phyloP scores from a whole-genome alignment of 1,284 basidiomycete genomes.

The Pholiota adiposa region DNA sequence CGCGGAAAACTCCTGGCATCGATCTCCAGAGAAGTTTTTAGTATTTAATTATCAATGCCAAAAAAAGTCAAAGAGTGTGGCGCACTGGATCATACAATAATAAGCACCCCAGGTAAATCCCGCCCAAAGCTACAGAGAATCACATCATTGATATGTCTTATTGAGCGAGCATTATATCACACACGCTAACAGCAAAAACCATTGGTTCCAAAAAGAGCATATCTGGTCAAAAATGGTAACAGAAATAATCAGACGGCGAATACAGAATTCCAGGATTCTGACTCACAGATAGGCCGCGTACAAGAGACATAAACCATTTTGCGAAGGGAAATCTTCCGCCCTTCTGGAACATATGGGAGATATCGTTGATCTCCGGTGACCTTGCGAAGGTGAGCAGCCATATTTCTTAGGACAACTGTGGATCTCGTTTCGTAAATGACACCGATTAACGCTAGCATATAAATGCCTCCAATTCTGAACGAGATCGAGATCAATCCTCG shows the following conservation, averaged over 20 bases:
- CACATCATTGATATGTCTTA: not conserved
- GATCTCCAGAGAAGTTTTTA: conserved; percentile 41
- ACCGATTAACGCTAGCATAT: conserved; percentile 10
- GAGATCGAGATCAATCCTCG: no score
- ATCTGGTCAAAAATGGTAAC: conserved; percentile 38
- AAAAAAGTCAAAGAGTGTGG: not conserved
- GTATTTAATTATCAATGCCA: not conserved
- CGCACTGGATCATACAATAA: conserved; percentile 28
- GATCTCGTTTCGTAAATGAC: conserved; percentile 16
- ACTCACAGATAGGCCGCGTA: conserved; percentile 65
- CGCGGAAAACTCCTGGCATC: conserved; percentile 58
- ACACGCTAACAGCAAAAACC: conserved; percentile 69
- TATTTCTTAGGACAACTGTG: conserved; percentile 9
- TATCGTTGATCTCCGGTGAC: conserved; percentile 12
- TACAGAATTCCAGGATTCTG: not conserved
- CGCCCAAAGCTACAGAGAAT: conserved; percentile 58
- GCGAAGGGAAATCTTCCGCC: conserved; percentile 51
- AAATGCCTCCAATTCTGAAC: conserved; percentile 13
- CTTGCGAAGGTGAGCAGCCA: conserved; percentile 5
- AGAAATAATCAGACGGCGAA: no score
- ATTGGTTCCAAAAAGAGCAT: conserved; percentile 76
- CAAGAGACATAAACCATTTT: conserved; percentile 61
- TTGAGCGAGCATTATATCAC: conserved; percentile 23
- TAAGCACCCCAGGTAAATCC: conserved; percentile 67
- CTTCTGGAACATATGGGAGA: conserved; percentile 32